A percentile compares a stretch with the other conserved stretches of the same genome.
Conservation (phyloP, 2,329 filamentous ascomycete species). For the Fusarium protoensiforme region DNA sequence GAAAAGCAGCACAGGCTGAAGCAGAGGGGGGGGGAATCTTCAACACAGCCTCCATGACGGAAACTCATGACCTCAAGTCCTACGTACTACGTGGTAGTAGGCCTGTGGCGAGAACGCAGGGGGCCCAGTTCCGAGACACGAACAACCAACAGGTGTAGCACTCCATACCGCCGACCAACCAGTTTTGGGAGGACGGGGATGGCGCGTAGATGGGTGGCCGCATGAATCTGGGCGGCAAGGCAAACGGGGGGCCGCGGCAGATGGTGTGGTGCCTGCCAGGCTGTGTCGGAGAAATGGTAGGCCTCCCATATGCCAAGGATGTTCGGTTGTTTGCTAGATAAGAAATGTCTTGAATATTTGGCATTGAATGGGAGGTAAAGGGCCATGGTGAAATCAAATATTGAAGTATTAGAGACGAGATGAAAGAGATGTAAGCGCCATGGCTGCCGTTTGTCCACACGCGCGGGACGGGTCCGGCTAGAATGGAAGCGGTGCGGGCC, state of each 20-base stretch:
- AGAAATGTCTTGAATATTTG: neutral
- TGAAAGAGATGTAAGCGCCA: neutral
- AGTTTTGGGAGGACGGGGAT: neutral
- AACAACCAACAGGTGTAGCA: neutral
- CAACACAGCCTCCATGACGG: conserved; percentile 14
- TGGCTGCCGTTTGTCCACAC: neutral
- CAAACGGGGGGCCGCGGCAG: conserved; percentile 1
- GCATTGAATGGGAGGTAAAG: neutral
- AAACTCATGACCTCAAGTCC: conserved; percentile 6
- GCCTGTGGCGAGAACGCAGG: neutral
- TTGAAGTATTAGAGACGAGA: neutral
- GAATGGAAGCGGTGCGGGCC: neutral
- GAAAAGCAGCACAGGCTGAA: neutral
- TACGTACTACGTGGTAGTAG: neutral
- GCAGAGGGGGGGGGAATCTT: neutral
- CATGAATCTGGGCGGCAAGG: conserved; percentile 18
- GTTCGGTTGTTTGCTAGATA: neutral
- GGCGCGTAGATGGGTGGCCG: conserved; percentile 16
- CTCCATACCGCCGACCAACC: neutral
- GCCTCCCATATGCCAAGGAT: neutral
- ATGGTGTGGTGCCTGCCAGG: neutral
- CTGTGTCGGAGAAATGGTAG: neutral
- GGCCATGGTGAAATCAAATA: neutral
- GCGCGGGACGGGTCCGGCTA: neutral
- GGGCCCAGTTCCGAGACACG: neutral